Evolutionary conservation across 2,329 filamentous ascomycete genomes (phyloP), one percentile per base, ranked within the genome.

Genomic region (Curvularia verruculosa): DNA sequence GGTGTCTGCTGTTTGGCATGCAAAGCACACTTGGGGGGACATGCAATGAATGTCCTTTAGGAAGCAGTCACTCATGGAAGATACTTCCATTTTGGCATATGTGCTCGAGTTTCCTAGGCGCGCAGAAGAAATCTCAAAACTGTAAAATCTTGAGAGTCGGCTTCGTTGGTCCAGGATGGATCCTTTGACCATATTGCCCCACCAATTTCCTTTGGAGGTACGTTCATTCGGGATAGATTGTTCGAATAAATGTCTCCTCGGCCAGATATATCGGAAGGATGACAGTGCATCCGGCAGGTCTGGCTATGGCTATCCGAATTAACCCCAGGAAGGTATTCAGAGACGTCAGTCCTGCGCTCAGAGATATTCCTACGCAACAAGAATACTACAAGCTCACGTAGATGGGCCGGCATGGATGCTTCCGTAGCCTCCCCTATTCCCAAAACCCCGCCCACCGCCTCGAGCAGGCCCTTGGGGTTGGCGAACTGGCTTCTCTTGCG

Each of bases 371-470:
- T 21, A 26, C 18, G 15, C 18, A 29, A 31, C 4, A 28, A 29
- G 8, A 29, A 18, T 18, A 3, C 26, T 13, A 43, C 10, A 4
- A 44, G 53, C 44, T 52, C 53, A 61, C 57, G 55, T 65, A 29
- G 64, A 68, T 24, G 66, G 63, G 24, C 64, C 66, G 57, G 63
- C 46, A 37, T 55, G 47, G 15, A 41, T 52, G n/a, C 21, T 15
- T 28, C 46, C 43, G 23, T 66, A 58, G 37, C 50, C 54, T 23
- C 89, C 89, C 68, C 90, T 83, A 60, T 81, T 81, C 45, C 83
- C 84, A 70, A 95, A 93, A 34, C 89, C 90, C 76, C 92, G 92
- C 0, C 91, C 91, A 54, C 88, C 90, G 69, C 89, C 84, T 56
- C 90, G 90, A 45, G 84, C 84, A 9, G 93, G 93, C 9, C 92